These are phyloP conservation scores for Alternaria ventricosa DNA, from an alignment of 2,329 filamentous ascomycete species.

Conservation along the genomic window DNA sequence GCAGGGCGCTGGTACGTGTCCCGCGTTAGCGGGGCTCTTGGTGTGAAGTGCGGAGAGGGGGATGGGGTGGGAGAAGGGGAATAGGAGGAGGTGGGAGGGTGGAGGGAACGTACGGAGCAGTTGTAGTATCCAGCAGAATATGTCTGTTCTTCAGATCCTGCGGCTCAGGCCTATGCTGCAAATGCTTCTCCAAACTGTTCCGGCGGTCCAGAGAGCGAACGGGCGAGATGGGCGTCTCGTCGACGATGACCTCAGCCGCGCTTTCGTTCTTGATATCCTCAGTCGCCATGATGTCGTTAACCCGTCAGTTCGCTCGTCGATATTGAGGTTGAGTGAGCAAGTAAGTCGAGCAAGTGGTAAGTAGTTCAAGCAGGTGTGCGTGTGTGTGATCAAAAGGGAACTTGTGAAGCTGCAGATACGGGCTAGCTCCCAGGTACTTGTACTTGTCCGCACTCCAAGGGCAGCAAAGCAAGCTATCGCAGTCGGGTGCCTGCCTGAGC, in stretches of 20 bases:
- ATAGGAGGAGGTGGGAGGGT: too few relatives aligned
- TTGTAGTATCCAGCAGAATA: slow-evolving; percentile 71
- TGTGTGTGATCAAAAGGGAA: background rate
- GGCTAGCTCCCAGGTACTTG: background rate
- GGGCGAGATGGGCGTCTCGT: slow-evolving; percentile 52
- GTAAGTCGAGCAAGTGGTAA: slow-evolving; percentile 2
- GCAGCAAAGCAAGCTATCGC: background rate
- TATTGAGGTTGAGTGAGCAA: background rate
- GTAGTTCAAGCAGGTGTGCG: background rate
- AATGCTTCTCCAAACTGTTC: slow-evolving; percentile 55
- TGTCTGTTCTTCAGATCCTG: slow-evolving; percentile 72
- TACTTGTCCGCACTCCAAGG: slow-evolving; percentile 14
- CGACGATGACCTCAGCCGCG: slow-evolving; percentile 26
- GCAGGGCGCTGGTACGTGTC: slow-evolving; percentile 60
- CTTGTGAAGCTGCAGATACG: background rate
- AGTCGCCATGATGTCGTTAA: slow-evolving; percentile 34
- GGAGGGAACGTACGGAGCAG: slow-evolving; percentile 64
- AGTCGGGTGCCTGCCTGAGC: background rate
- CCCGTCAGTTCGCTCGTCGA: slow-evolving; percentile 12
- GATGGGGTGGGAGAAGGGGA: too few relatives aligned
- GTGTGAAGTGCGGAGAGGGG: too few relatives aligned
- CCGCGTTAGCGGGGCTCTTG: slow-evolving; percentile 1
- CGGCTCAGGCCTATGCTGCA: slow-evolving; percentile 57
- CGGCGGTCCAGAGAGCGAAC: slow-evolving; percentile 66
- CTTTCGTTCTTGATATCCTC: slow-evolving; percentile 19